These are phyloP conservation scores for Stachybotrys chartarum DNA, from an alignment of 2,329 filamentous ascomycete genomes.

Conservation along the genomic window DNA sequence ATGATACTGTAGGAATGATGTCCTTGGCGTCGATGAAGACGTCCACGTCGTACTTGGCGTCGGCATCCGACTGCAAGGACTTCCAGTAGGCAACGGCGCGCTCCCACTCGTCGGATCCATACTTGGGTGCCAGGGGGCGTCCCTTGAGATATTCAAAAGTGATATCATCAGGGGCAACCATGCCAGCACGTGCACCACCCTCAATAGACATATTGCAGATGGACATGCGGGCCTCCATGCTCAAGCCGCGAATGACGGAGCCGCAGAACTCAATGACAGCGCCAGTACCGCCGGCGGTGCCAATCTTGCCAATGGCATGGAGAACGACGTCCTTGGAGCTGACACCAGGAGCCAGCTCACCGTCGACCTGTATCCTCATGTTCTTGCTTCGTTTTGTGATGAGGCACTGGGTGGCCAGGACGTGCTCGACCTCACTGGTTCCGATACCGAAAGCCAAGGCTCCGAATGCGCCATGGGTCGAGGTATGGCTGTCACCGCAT, in stretches of 20 bases:
- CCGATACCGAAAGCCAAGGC: conserved; percentile 94
- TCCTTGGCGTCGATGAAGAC: conserved; percentile 89
- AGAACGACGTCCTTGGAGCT: conserved; percentile 95
- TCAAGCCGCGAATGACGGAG: conserved; percentile 79
- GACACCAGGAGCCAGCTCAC: conserved; percentile 81
- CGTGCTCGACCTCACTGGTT: conserved; percentile 97
- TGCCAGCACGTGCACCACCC: conserved; percentile 87
- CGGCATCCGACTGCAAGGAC: conserved; percentile 76
- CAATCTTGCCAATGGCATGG: conserved; percentile 86
- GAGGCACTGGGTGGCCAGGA: conserved; percentile 90
- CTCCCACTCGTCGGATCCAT: conserved; percentile 81
- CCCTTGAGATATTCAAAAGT: conserved; percentile 96
- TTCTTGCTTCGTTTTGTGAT: conserved; percentile 96
- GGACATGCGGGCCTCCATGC: conserved; percentile 97
- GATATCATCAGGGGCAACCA: conserved; percentile 90
- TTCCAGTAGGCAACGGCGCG: conserved; percentile 85
- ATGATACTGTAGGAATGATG: conserved; percentile 87
- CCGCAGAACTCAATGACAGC: conserved; percentile 97
- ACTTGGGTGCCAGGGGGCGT: conserved; percentile 78
- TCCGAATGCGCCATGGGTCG: conserved; percentile 94
- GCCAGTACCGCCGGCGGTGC: conserved; percentile 90
- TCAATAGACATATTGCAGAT: conserved; percentile 99
- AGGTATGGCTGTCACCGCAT: conserved; percentile 96
- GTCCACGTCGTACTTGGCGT: conserved; percentile 82
- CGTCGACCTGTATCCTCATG: conserved; percentile 95